Base-by-base conservation (phyloP, 495 filamentous ascomycete genomes). In the Neurospora africana region DNA sequence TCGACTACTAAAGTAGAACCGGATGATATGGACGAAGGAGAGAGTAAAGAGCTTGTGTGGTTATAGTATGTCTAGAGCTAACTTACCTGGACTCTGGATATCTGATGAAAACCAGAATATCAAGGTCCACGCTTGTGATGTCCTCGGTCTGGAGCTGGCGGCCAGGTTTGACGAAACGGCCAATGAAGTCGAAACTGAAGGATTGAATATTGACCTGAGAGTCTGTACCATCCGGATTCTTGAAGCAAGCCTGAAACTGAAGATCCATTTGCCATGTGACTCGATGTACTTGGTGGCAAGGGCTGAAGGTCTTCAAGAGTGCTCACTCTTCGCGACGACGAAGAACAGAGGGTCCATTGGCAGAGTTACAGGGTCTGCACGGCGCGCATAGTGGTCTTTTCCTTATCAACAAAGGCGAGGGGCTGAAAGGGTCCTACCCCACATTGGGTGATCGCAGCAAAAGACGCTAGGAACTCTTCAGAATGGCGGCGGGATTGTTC, bases 241-340 rank as follows among this genome's bases (percentile, higher is more conserved):
- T 81, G 77, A 80, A 80, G 76, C 78, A 81, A 74, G 73, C 72
- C 74, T 80, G 78, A 79, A 81, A 81, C 77, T 68, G 27, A 53
- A 36, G 69, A 65, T 35, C 69, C 47, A 58, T 23, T 74, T 68
- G 71, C n/a, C 36, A 71, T 65, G 74, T 37, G 65, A 30, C 69
- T 65, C 69, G 27, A 70, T 10, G 6, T 17, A 8, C 15, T 23
- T 38, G 69, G 21, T 36, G 68, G 33, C 35, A 69, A 39, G 68
- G 33, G 68, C 35, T 36, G 68, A 21, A 40, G 17, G 33, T 36
- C 30, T 37, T 21, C n/a, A n/a, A n/a, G n/a, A n/a, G n/a, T n/a
- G n/a, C n/a, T n/a, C n/a, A n/a, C n/a, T n/a, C n/a, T n/a, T n/a
- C n/a, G n/a, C n/a, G 30, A 58, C 53, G 61, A 36, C 35, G 36